Evolutionary conservation across 2,329 filamentous ascomycete species (phyloP).

Genomic region (Cyphellophora attinorum): DNA sequence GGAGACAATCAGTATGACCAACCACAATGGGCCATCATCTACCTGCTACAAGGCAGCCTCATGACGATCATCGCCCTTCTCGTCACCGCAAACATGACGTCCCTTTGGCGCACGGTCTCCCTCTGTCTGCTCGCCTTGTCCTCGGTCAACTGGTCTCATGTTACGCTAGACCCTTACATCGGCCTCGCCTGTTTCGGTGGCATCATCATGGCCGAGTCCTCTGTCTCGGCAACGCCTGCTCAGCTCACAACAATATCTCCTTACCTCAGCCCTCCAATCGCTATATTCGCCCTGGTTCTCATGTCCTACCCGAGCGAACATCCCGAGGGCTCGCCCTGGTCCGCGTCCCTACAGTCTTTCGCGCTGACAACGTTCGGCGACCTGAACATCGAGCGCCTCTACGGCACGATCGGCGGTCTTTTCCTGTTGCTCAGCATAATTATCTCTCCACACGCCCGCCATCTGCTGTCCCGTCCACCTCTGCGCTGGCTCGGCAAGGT

Average conservation of each 20-base stretch:
- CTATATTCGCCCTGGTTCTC: slow-evolving; percentile 45
- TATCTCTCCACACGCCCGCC: slow-evolving; percentile 42
- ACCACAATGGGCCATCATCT: slow-evolving; percentile 50
- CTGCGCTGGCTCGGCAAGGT: slow-evolving; percentile 55
- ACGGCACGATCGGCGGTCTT: slow-evolving; percentile 39
- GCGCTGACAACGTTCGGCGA: slow-evolving; percentile 16
- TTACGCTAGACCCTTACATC: slow-evolving; percentile 39
- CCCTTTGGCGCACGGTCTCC: slow-evolving; percentile 40
- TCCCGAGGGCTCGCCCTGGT: slow-evolving; percentile 46
- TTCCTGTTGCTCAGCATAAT: slow-evolving; percentile 43
- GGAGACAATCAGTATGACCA: slow-evolving; percentile 44
- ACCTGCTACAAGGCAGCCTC: slow-evolving; percentile 46
- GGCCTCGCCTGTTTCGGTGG: slow-evolving; percentile 49
- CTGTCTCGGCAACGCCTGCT: slow-evolving; percentile 29
- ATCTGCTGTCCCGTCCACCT: slow-evolving; percentile 43
- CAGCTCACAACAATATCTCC: slow-evolving; percentile 33
- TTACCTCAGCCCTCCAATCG: slow-evolving; percentile 29
- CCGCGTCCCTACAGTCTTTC: slow-evolving; percentile 21
- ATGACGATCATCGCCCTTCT: slow-evolving; percentile 46
- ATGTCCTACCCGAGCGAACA: slow-evolving; percentile 52
- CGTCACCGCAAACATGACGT: slow-evolving; percentile 40
- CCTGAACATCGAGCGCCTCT: slow-evolving; percentile 31
- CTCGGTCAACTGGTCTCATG: slow-evolving; percentile 21
- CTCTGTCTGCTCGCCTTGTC: slow-evolving; percentile 40
- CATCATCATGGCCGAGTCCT: slow-evolving; percentile 49